Conservation (phyloP, 2,329 filamentous ascomycete species). For the Trichoderma sp. region DNA sequence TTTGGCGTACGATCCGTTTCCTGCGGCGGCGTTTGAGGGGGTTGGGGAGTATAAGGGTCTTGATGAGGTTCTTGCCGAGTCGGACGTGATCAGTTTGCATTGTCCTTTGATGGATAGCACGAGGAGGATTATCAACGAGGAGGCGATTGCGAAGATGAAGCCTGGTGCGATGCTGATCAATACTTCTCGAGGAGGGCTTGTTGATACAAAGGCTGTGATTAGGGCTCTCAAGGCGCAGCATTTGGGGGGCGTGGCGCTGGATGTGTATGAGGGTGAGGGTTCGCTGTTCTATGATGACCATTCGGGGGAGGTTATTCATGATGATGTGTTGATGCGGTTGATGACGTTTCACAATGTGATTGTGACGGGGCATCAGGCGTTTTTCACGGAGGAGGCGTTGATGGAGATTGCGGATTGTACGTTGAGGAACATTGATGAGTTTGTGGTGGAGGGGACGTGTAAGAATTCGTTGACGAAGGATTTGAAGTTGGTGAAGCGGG, state of each 20-base stretch:
- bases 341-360: slow-evolving; percentile 68
- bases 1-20: slow-evolving; percentile 59
- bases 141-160: slow-evolving; percentile 55
- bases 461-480: slow-evolving; percentile 35
- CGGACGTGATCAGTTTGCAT: slow-evolving; percentile 63
- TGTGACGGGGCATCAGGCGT: slow-evolving; percentile 66
- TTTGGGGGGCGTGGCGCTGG: slow-evolving; percentile 61
- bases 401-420: slow-evolving; percentile 61
- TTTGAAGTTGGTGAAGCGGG: background rate
- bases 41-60: slow-evolving; percentile 54
- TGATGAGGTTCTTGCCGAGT: slow-evolving; percentile 50
- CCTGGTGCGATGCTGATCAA: slow-evolving; percentile 61
- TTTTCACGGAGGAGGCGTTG: slow-evolving; percentile 65
- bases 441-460: slow-evolving; percentile 32
- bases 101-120: slow-evolving; percentile 62
- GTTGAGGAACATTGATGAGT: slow-evolving; percentile 53
- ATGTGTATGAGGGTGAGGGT: slow-evolving; percentile 67
- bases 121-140: slow-evolving; percentile 56
- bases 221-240: slow-evolving; percentile 57
- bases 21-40: slow-evolving; percentile 46
- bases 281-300: slow-evolving; percentile 64
- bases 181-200: slow-evolving; percentile 63
- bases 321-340: slow-evolving; percentile 63
- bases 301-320: slow-evolving; percentile 62
- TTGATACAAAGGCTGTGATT: slow-evolving; percentile 60